Evolutionary conservation across 148 eudicot genomes (phyloP), one percentile per base, ranked within the genome.

Genomic region (Dysphania ambrosioides): DNA sequence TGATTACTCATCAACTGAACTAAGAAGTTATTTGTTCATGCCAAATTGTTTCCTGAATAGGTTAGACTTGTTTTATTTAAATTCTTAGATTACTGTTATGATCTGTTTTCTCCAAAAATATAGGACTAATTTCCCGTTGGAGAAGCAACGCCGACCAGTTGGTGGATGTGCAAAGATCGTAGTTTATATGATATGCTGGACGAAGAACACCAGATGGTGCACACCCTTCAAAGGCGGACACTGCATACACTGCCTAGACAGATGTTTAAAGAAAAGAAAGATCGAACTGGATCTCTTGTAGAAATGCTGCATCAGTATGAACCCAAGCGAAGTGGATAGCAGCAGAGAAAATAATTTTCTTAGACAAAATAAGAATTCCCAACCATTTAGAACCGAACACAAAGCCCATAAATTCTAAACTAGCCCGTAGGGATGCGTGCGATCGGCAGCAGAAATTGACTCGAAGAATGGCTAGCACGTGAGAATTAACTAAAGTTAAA

Each of bases 111-210:
- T 8, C 71, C 7, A n/a, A 32, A 24, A 64, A 16, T 1, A 35
- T 77, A 93, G 98, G 86, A 87, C 85, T 44, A 87, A 87, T 75
- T 94, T 93, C 31, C 98, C 98, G 36, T 72, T 93, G 32, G 92
- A 83, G 86, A 93, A 91, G 86, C 98, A 93, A 75, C 84, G 97
- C 8, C 87, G 98, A 66, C 83, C 90, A 88, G 82, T 38, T 93
- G 77, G 88, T 89, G 23, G 98, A 93, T 71, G 90, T 93, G 35
- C 94, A 87, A 75, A 86, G 98, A 81, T 73, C 82, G 62, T 81
- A 81, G 58, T 76, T 87, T 19, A 8, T 74, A 75, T 56, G 68
- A 68, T 0, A 35, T n/a, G 34, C 26, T 73, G 21, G 5, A 3
- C 9, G n/a, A 65, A 24, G n/a, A 42, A 21, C 41, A 16, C 6